Conservation (phyloP, 2,329 filamentous ascomycete species). For the Phyllosticta citribraziliensis region DNA sequence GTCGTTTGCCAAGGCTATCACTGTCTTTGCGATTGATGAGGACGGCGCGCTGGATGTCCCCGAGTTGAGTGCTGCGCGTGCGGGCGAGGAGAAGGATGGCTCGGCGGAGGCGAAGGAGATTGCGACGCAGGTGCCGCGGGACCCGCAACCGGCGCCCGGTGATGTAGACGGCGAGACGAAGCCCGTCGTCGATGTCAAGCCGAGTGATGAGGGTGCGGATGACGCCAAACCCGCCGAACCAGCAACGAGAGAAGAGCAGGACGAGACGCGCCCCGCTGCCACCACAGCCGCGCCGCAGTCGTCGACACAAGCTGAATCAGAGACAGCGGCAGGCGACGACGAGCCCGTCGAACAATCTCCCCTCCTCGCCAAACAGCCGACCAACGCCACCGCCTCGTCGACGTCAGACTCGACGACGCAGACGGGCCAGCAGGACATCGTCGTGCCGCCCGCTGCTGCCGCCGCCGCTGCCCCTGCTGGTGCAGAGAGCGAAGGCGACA, state of each 20-base stretch:
- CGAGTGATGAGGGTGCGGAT: not conserved
- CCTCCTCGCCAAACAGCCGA: not conserved
- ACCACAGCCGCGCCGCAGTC: not conserved
- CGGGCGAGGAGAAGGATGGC: not conserved
- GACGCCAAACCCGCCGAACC: not conserved
- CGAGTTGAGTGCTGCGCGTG: not conserved
- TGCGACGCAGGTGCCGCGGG: conserved; percentile 5
- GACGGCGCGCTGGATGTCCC: conserved; percentile 25
- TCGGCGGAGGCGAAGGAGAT: not conserved
- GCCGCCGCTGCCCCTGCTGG: not conserved
- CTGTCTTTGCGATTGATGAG: conserved; percentile 27
- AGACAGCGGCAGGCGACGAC: no score
- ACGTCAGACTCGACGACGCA: conserved; percentile 14
- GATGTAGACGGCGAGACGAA: not conserved
- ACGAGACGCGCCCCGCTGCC: not conserved
- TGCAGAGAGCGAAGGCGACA: not conserved
- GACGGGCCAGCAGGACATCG: conserved; percentile 18
- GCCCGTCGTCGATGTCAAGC: not conserved
- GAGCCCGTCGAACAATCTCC: no score
- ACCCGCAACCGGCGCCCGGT: conserved; percentile 4
- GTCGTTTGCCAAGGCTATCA: conserved; percentile 19
- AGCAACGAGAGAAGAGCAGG: not conserved
- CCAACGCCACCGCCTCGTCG: not conserved
- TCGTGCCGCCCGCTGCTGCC: conserved; percentile 15
- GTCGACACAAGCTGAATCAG: not conserved